Base-by-base conservation (phyloP, 192 early-diverging fungal genomes). In the Coemansia sp. region DNA sequence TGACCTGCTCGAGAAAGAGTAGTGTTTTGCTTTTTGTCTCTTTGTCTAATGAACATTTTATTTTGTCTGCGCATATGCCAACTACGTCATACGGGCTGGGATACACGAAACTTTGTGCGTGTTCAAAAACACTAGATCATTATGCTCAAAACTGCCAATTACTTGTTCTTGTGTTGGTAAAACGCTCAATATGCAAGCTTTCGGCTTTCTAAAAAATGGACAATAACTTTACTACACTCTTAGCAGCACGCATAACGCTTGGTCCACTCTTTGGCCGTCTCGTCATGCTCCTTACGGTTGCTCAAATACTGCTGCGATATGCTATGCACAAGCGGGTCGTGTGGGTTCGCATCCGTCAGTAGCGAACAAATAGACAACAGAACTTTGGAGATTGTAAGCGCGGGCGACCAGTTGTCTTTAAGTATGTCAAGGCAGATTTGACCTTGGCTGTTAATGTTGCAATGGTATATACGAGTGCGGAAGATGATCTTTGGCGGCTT, bases 391-490 rank as follows among this genome's bases (percentile, higher is more conserved):
- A 96, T 94, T 11, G 96, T 97, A 57, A 98, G 71, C 23, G 92
- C 94, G 19, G 95, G 96, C 48, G 90, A 93, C 96, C 95, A 98
- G 72, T 98, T 94, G 68, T 98, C 95, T 78, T 98, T 98, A 36
- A 98, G 81, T 37, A 96, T 93, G 55, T 97, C 94, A 60, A 98
- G 77, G 79, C 96, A 98, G 58, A 98, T 96, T 51, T 84, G 84
- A 11, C 96, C 96, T 65, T 87, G 86, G 59, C 85, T 88, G 74
- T 94, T 95, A 78, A 98, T 92, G 70, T 98, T 98, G 85, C 94
- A 96, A 75, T 98, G 95, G 69, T 97, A 98, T 49, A 98, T 96
- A 49, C 90, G 88, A 20, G 96, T 98, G 31, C 89, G 86, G 83
- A 92, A 98, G 4, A 85, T 84, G 26, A 95, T 87, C 92, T 94